Conservation (phyloP, 2,329 filamentous ascomycete species). For the Ascochyta viciae-villosae region DNA sequence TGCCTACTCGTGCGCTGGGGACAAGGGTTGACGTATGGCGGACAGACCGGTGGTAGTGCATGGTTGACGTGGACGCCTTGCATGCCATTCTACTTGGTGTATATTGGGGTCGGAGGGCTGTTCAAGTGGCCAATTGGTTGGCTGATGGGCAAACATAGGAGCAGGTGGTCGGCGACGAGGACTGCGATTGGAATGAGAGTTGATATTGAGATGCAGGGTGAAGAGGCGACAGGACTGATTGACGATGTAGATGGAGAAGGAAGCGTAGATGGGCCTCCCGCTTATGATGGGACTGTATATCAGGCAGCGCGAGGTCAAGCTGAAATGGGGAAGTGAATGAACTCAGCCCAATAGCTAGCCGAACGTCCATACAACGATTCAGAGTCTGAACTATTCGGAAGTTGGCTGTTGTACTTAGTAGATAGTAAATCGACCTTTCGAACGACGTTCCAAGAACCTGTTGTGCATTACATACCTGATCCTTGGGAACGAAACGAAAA, state of each 20-base stretch:
- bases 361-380: background rate
- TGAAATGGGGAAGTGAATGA: background rate
- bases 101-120: conserved; percentile 1
- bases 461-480: background rate
- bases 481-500: background rate
- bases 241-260: conserved; percentile 14
- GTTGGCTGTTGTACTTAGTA: background rate
- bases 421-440: background rate
- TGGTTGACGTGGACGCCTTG: conserved; percentile 12
- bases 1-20: too few relatives aligned
- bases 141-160: conserved; percentile 17
- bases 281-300: conserved; percentile 11
- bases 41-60: too few relatives aligned
- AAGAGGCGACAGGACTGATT: conserved; percentile 20
- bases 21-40: background rate
- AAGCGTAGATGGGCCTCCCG: background rate
- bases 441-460: background rate
- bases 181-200: background rate
- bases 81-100: conserved; percentile 12
- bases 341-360: background rate
- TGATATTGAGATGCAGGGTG: conserved; percentile 23
- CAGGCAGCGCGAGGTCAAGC: background rate
- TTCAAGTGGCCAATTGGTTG: conserved; percentile 7
- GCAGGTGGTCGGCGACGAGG: background rate
- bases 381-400: background rate